Evolutionary conservation across 768 basidiomycete genomes (phyloP), one percentile per base, ranked within the genome.

Genomic region (Clitopilus passeckerianus): DNA sequence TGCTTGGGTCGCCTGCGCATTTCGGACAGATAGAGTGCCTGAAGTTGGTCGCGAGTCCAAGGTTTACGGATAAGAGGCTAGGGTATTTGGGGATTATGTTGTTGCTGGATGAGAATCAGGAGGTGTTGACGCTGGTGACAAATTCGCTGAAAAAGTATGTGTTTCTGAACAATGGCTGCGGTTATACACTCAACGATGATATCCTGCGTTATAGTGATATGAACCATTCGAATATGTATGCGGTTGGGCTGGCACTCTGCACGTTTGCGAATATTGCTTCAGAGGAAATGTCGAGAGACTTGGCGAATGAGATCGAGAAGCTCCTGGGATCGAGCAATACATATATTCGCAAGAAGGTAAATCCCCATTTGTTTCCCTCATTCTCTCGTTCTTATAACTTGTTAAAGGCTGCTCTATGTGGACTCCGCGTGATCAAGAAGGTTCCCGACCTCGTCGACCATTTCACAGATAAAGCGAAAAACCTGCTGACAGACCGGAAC

Each of bases 141-240:
- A 99, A 99, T 71, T 97, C 95, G 30, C 75, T 99, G 66, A 99
- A 99, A 77, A 98, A 98, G 97, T 98, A 71, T 60, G 80, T 75
- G 20, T 20, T 50, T 12, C 41, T 53, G 20, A 4, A 20, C 34
- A 9, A 41, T 14, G 3, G 37, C 50, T n/a, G 6, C 35, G 20
- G 8, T 16, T 10, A 5, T 12, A 20, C 20, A 22, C 34, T 46
- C 20, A 35, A 6, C 46, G 12, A 12, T 15, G 12, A 12, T 15
- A 10, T 24, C 41, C 0, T 10, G 34, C 7, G 7, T 53, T 57
- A 16, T 66, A 99, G 96, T 76, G 97, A 99, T 75, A 93, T 99
- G 93, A 98, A 98, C 73, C 95, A 98, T 72, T 89, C 95, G 1
- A 98, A 98, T 74, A 97, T 97, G 93, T 98, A 98, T 72, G 93